phyloP scores from a whole-genome alignment of 2,329 filamentous ascomycete genomes.

The Colletotrichum salicis region DNA sequence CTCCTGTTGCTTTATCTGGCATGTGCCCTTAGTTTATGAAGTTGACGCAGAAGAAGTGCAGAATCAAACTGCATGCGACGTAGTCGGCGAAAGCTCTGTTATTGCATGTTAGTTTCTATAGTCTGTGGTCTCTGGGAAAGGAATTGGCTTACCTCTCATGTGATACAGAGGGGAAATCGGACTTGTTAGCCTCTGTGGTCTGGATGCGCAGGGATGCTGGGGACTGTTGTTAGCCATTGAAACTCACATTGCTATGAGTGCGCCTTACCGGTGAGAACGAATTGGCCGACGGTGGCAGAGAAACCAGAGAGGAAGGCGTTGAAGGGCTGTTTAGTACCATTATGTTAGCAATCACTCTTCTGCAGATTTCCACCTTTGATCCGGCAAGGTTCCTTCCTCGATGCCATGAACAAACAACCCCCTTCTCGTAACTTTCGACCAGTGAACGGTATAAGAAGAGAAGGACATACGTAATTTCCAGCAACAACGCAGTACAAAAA shows the following conservation, averaged over 20 bases:
- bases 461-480: constrained; percentile 85
- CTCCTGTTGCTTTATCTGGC: constrained; percentile 22
- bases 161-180: constrained; percentile 79
- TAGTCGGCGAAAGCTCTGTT: constrained; percentile 93
- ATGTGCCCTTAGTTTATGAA: constrained; percentile 85
- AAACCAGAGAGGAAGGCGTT: constrained; percentile 98
- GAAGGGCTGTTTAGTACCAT: constrained; percentile 77
- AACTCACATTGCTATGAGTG: constrained; percentile 33
- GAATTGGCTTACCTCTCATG: constrained; percentile 75
- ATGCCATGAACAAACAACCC: not conserved
- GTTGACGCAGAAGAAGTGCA: constrained; percentile 99
- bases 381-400: not conserved
- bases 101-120: constrained; percentile 33
- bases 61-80: constrained; percentile 90
- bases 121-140: not conserved
- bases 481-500: constrained; percentile 92
- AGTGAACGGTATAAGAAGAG: not conserved
- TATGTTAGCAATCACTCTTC: constrained; percentile 38
- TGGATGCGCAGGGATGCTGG: constrained; percentile 85
- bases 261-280: constrained; percentile 85
- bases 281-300: constrained; percentile 93
- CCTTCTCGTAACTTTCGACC: no score
- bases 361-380: not conserved
- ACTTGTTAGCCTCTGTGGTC: constrained; percentile 84
- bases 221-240: constrained; percentile 8